Evolutionary conservation across 345 rosid species (phyloP), one percentile per base, ranked within the genome.

Genomic region (Isatis tinctoria): DNA sequence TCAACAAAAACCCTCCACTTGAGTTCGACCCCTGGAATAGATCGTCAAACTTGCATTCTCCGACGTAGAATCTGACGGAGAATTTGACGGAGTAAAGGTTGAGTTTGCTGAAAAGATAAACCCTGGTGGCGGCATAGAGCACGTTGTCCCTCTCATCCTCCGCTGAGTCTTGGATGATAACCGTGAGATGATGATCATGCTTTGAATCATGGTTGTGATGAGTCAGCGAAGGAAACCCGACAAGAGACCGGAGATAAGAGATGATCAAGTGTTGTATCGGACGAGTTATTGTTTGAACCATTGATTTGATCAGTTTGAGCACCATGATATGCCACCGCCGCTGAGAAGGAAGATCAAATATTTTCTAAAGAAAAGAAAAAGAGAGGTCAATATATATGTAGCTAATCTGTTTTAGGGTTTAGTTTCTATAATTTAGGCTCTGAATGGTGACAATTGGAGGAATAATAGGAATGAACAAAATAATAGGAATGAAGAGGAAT

Each of bases 81-180:
- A n/a, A 74, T 41, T 77, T 69, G 17, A 32, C 35, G 0, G 81
- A 73, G 27, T 60, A 47, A 62, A 80, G 77, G 41, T 81, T 75
- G 24, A 83, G 16, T 56, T 81, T 86, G 33, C 82, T 63, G 70
- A 70, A 49, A 33, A 86, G 17, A 77, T 84, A 86, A 10, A n/a
- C 27, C 56, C 72, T 73, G 3, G 86, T 62, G 1, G 90, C 84
- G 8, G 79, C 85, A 32, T 49, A 83, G n/a, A 86, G 32, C 68
- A 76, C 69, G 80, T 86, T 82, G 24, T 43, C 13, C 3, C 35
- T 48, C 62, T 80, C 69, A 7, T 65, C 69, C 16, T 24, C 58
- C 16, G 13, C n/a, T 47, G 35, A 65, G n/a, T 80, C 84, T 0
- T 86, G 82, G 13, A 86, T 74, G 39, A 80, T 53, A 4, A 82